phyloP scores from a whole-genome alignment of 78 protist species.

The Speleostelium caveatum region DNA sequence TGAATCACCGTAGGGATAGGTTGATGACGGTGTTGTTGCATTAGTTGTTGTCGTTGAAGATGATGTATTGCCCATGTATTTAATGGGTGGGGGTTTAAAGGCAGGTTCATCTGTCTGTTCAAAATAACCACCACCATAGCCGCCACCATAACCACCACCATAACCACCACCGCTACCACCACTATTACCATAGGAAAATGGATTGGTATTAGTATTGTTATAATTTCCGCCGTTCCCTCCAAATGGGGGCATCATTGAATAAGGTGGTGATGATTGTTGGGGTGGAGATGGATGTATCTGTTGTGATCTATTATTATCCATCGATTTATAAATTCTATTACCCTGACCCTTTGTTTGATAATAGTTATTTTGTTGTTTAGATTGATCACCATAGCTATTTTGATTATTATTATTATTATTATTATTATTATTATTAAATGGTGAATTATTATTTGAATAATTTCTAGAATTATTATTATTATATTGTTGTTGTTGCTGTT shows the following conservation, averaged over 20 bases:
- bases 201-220: no score
- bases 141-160: no score
- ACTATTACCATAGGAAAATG: no score
- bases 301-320: neutral
- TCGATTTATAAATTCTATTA: neutral
- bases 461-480: neutral
- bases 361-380: neutral
- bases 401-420: neutral
- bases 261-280: neutral
- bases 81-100: neutral
- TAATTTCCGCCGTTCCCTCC: no score
- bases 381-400: neutral
- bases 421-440: neutral
- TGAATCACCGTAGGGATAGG: neutral
- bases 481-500: neutral
- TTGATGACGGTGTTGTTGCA: slow-evolving; percentile 29
- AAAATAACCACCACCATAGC: no score
- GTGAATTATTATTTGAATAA: neutral
- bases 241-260: neutral
- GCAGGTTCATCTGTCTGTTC: no score
- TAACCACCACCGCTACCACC: no score
- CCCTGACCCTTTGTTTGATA: neutral
- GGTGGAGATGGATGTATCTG: neutral
- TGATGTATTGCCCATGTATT: neutral
- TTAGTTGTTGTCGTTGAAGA: slow-evolving; percentile 28